These are phyloP conservation scores for Diaporthe vexans DNA, from an alignment of 2,329 filamentous ascomycete genomes.

Conservation along the genomic window DNA sequence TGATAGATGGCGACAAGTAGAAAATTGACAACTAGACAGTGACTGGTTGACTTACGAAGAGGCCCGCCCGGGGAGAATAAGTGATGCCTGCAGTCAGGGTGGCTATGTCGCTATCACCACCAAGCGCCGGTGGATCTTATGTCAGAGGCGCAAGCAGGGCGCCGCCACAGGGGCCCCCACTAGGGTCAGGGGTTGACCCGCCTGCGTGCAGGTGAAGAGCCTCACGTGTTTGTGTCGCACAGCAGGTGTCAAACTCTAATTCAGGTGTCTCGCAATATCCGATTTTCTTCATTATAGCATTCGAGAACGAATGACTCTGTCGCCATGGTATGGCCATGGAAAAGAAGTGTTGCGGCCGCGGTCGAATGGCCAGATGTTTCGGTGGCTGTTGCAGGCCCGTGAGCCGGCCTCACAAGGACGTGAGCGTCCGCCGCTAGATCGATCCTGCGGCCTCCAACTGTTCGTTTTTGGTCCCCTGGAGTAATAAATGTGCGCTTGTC, in stretches of 20 bases:
- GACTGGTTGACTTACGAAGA: too few relatives aligned
- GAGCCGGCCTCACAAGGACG: background rate
- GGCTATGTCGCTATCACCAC: background rate
- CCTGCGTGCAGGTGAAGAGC: background rate
- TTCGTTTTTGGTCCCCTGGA: background rate
- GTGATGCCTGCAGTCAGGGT: background rate
- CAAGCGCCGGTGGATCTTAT: background rate
- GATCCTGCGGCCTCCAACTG: slow-evolving; percentile 4
- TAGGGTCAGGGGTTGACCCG: background rate
- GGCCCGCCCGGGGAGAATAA: background rate
- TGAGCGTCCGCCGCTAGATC: slow-evolving; percentile 13
- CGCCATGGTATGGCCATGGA: background rate
- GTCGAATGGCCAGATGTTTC: background rate
- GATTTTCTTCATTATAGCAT: background rate
- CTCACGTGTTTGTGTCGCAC: slow-evolving; percentile 11
- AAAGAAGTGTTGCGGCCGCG: background rate
- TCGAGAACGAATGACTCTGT: background rate
- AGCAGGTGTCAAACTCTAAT: background rate
- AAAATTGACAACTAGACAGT: too few relatives aligned
- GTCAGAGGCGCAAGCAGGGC: background rate
- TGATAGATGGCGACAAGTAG: too few relatives aligned
- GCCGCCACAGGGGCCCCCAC: background rate
- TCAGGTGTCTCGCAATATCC: too few relatives aligned
- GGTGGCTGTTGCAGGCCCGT: slow-evolving; percentile 16
- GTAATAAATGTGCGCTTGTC: background rate